Base-by-base conservation (phyloP, 176 grass and related monocot genomes). In the Oryza meyeriana region DNA sequence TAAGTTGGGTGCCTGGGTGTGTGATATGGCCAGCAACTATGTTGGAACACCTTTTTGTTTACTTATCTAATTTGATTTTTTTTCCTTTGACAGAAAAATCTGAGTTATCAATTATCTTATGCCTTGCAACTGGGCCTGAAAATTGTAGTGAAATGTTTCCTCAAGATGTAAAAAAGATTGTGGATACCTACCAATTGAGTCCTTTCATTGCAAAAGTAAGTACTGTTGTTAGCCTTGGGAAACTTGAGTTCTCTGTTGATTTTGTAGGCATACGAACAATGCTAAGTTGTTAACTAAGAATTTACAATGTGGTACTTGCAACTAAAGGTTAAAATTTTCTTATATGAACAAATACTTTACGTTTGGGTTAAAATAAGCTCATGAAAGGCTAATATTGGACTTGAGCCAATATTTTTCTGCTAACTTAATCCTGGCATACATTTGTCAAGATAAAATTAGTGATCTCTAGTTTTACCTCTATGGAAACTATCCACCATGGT, bases 101-200 rank as follows among this genome's bases (percentile, higher is more conserved):
- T 33, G 88, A 91, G 41, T 75, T 98, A 69, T 93, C 95, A 27
- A 91, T 98, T 42, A 91, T 98, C 47, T 80, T 98, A 85, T 94
- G 88, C 18, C 33, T 88, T 89, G 90, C 85, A 10, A 65, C 31
- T 84, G 92, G 90, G 81, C 64, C 76, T 82, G 72, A 85, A 86
- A 73, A 68, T 58, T 81, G 66, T 72, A 42, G 78, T 20, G 63
- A 93, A 44, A 76, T 31, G 42, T 47, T 91, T 83, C 63, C 92
- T 78, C 84, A 66, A 74, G 92, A 76, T 76, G 39, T 98, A 26
- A 75, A 84, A 83, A 89, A 89, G 83, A 66, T 94, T 35, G 82
- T 98, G 44, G 79, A 62, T 74, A 61, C 42, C 34, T 88, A 93
- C 66, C 80, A 88, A 47, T 76, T 98, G 63, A 88, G 57, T 86